Base-by-base conservation (phyloP, 805 yeast species). In the Diddensiella transvaalensis region DNA sequence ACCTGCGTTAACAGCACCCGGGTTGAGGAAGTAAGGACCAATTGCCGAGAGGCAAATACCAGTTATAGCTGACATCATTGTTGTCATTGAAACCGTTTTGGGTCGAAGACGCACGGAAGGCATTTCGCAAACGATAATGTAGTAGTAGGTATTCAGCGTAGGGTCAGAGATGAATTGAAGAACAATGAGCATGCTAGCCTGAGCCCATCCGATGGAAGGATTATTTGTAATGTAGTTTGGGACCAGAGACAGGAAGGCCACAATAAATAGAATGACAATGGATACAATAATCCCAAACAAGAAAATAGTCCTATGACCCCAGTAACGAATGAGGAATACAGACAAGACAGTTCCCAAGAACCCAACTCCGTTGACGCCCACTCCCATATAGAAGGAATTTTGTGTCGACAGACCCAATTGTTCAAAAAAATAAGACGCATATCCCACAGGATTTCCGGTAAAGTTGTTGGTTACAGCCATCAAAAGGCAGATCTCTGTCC, bases 21-120 rank as follows among this genome's bases (percentile, higher is more conserved):
- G 72, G 52, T 74, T 75, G 53, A 75, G 61, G 67, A 75, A 63
- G 57, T 74, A 75, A 22, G 80, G 80, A 8, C 42, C 46, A 19
- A 50, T 42, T 17, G 50, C 48, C 21, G 50, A 26, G 10, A 63
- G 59, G 40, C 71, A 64, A 42, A 76, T 62, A 17, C 46, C 48
- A 22, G 33, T 47, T 6, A 58, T n/a, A 30, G 56, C 49, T 37
- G 49, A 52, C 24, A 60, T 52, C 36, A 64, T 58, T 52, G 73
- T 66, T 0, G 74, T 71, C 24, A 74, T 43, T 13, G 68, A 67
- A 22, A 73, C 61, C 0, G 77, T 63, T 52, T 73, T 72, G n/a
- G 72, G 55, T 50, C 77, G 62, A 42, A 74, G 59, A 47, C 69
- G 65, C 3, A 69, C 54, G 4, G 75, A 66, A 11, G 75, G 65